Conservation (phyloP, 352 stramenopile species). For the Pythium myriotylum region DNA sequence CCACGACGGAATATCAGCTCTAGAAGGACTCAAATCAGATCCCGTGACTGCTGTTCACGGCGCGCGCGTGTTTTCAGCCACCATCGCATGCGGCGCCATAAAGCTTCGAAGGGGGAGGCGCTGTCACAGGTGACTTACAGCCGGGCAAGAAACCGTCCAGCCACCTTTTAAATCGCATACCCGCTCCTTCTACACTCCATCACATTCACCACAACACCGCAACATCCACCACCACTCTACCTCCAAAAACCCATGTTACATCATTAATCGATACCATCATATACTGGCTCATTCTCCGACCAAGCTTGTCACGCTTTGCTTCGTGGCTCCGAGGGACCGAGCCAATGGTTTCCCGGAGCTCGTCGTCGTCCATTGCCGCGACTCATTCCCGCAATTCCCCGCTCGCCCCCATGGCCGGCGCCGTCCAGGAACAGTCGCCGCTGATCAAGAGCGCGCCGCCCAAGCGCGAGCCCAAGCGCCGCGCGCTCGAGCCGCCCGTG, state of each 20-base stretch:
- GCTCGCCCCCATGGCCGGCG: constrained; percentile 11
- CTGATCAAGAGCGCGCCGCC: constrained; percentile 20
- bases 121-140: not conserved
- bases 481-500: constrained; percentile 40
- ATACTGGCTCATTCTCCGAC: not conserved
- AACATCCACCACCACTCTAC: no score
- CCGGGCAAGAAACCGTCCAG: not conserved
- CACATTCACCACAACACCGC: no score
- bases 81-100: not conserved
- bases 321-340: not conserved
- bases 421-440: constrained; percentile 22
- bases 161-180: not conserved
- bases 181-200: not conserved
- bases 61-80: not conserved
- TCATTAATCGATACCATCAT: no score
- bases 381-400: constrained; percentile 3
- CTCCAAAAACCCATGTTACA: no score
- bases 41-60: not conserved
- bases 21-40: constrained; percentile 1
- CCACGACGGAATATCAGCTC: not conserved
- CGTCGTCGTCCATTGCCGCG: not conserved
- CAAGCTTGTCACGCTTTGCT: not conserved
- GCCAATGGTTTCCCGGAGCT: not conserved
- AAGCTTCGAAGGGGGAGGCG: constrained; percentile 3
- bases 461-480: constrained; percentile 18